Base-by-base conservation (phyloP, 2,329 filamentous ascomycete genomes). In the Ambrosiella xylebori region DNA sequence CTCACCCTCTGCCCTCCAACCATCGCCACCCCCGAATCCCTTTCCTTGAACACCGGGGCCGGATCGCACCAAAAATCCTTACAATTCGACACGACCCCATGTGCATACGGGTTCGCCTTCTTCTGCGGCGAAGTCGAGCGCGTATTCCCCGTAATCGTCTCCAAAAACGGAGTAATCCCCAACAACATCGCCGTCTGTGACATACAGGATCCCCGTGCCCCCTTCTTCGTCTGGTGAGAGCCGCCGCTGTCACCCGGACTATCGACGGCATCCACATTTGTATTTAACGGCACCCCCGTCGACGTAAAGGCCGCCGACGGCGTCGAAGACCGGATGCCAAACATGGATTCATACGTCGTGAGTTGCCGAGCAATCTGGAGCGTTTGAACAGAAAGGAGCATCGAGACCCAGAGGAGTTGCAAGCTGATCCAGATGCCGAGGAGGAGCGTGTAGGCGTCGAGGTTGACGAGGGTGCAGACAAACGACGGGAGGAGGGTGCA, bases 271-370 rank as follows among this genome's bases (percentile, higher is more conserved):
- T 73, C 70, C 59, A 73, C 71, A 1, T 84, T 76, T 45, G 84
- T n/a, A 59, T 83, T 80, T 1, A 94, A 76, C 17, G 86, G 83
- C 1, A 84, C 82, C 35, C 82, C 84, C 11, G 88, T 86, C 1
- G 88, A 88, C 1, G 88, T 84, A 65, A 95, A 82, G 57, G 86
- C 86, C 0, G 84, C 82, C 6, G 82, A 82, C 38, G 90, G 73
- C 0, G 82, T 80, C 38, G 66, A 67, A 62, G 85, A 76, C 59
- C 82, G 78, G 61, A 89, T 78, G 55, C 88, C 85, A 62, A 84
- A 83, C 90, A 98, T 97, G 69, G 90, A 95, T 71, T 98, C 93
- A 70, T 87, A 97, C 0, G 93, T 98, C 1, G 93, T 98, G 75
- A 95, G 85, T 59, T 90, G 94, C 61, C 89, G 83, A 0, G 89